Evolutionary conservation across 495 filamentous ascomycete species (phyloP).

Genomic region (Penicillium tannophilum): DNA sequence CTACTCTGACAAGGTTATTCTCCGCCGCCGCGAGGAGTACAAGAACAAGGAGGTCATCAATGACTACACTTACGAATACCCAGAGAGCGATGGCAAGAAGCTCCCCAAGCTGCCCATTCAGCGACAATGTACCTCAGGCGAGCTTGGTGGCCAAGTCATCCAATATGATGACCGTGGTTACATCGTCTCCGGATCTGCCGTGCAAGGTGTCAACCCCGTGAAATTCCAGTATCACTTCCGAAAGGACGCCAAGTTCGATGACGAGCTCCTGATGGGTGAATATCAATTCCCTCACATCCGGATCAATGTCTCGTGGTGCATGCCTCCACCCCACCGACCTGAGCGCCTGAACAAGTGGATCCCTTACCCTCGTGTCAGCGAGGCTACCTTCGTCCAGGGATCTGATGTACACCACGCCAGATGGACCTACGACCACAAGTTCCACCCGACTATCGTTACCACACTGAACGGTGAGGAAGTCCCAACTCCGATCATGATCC

Average conservation of each 20-base stretch:
- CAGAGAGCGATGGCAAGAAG: slow-evolving; percentile 1
- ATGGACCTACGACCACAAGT: slow-evolving; percentile 11
- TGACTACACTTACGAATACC: slow-evolving; percentile 5
- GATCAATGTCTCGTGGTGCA: slow-evolving; percentile 7
- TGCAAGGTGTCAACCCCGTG: slow-evolving; percentile 9
- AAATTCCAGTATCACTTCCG: slow-evolving; percentile 3
- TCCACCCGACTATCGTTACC: slow-evolving; percentile 4
- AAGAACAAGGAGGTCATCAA: slow-evolving; percentile 7
- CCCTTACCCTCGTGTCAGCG: slow-evolving; percentile 8
- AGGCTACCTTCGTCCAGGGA: slow-evolving; percentile 4
- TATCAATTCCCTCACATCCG: slow-evolving; percentile 7
- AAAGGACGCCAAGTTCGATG: slow-evolving; percentile 10
- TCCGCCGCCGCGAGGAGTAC: slow-evolving; percentile 8
- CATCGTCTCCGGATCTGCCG: slow-evolving; percentile 7
- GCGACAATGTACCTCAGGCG: slow-evolving; percentile 3
- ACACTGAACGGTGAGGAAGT: slow-evolving; percentile 4
- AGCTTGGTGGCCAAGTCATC: slow-evolving; percentile 3
- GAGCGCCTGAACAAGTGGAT: slow-evolving; percentile 10
- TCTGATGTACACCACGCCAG: slow-evolving; percentile 4
- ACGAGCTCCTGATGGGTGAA: slow-evolving; percentile 7
- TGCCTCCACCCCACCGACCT: slow-evolving; percentile 7
- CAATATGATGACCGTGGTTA: slow-evolving; percentile 9
- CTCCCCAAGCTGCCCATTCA: slow-evolving; percentile 9
- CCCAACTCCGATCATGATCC: slow-evolving; percentile 4
- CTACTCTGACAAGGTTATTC: slow-evolving; percentile 6